A percentile compares a stretch with the other conserved stretches of the same genome.
Conservation (phyloP, 1,139 yeast species). For the Meyerozyma elateridarum region DNA sequence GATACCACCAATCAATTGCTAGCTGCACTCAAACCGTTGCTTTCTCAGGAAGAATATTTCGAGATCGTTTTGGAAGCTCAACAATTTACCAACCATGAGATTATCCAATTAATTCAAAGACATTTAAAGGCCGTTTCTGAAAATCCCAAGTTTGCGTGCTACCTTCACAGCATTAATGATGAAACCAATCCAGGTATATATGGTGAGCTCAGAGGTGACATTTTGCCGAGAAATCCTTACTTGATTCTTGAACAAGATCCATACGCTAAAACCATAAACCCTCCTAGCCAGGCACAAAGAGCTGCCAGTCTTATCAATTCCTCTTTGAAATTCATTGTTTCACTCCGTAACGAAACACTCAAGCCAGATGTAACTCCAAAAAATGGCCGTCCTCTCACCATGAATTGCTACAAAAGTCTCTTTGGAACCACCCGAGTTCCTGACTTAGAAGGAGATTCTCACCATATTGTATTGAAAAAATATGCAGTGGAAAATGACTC, state of each 20-base stretch:
- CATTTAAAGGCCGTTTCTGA: conserved; percentile 38
- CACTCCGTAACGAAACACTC: conserved; percentile 49
- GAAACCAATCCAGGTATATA: conserved; percentile 60
- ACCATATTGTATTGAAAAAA: conserved; percentile 28
- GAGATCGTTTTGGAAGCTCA: conserved; percentile 37
- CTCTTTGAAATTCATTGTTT: conserved; percentile 58
- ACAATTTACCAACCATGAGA: conserved; percentile 37
- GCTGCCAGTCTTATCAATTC: conserved; percentile 65
- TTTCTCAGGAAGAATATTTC: conserved; percentile 38
- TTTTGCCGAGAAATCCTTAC: conserved; percentile 73
- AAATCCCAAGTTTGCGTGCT: conserved; percentile 42
- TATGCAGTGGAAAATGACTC: conserved; percentile 24
- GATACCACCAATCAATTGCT: conserved; percentile 45
- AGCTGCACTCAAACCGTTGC: conserved; percentile 46
- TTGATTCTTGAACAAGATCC: conserved; percentile 72
- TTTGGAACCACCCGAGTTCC: conserved; percentile 71
- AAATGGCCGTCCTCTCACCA: conserved; percentile 50
- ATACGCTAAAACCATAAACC: conserved; percentile 46
- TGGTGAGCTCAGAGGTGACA: conserved; percentile 60
- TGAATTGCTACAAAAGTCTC: conserved; percentile 60
- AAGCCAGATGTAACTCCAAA: conserved; percentile 55
- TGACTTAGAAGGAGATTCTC: conserved; percentile 11
- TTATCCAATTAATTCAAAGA: conserved; percentile 45
- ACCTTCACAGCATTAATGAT: conserved; percentile 56
- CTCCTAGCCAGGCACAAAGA: conserved; percentile 62